Conservation (phyloP, 2,329 filamentous ascomycete genomes). For the Penicillium sp. region DNA sequence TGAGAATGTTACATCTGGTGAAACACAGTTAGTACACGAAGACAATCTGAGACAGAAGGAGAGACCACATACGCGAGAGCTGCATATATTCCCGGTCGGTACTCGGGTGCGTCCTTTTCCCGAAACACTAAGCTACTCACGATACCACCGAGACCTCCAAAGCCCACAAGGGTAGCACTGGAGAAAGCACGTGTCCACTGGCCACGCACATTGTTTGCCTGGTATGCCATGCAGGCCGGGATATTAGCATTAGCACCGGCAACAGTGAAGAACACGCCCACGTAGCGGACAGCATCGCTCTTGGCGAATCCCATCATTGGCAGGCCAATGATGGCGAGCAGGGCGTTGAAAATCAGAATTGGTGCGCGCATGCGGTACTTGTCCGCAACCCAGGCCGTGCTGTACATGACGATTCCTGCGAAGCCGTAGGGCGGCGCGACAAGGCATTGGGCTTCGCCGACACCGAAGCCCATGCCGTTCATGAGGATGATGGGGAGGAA, state of each 20-base stretch:
- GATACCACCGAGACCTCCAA: slow-evolving; percentile 77
- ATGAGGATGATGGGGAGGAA: slow-evolving; percentile 73
- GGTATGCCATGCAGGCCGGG: slow-evolving; percentile 71
- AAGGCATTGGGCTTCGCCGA: slow-evolving; percentile 65
- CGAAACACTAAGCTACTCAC: slow-evolving; percentile 71
- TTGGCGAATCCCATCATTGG: slow-evolving; percentile 68
- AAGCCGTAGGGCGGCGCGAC: slow-evolving; percentile 67
- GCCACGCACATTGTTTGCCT: slow-evolving; percentile 82
- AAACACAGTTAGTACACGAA: slow-evolving; percentile 4
- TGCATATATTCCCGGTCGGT: slow-evolving; percentile 36
- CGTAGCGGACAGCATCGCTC: slow-evolving; percentile 60
- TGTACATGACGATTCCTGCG: slow-evolving; percentile 61
- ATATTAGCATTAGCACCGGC: slow-evolving; percentile 76
- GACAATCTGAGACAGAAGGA: neutral
- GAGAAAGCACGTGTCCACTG: slow-evolving; percentile 86
- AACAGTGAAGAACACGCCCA: slow-evolving; percentile 72
- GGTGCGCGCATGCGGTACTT: slow-evolving; percentile 64
- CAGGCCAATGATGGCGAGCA: slow-evolving; percentile 65
- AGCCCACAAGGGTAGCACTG: slow-evolving; percentile 70
- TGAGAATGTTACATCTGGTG: slow-evolving; percentile 33
- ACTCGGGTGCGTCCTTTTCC: slow-evolving; percentile 34
- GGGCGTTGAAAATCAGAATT: slow-evolving; percentile 63
- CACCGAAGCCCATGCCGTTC: slow-evolving; percentile 60
- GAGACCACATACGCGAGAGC: slow-evolving; percentile 27
- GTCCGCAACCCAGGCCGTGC: slow-evolving; percentile 62